Base-by-base conservation (phyloP, 805 yeast genomes). In the Teunomyces barrocoloradensis region DNA sequence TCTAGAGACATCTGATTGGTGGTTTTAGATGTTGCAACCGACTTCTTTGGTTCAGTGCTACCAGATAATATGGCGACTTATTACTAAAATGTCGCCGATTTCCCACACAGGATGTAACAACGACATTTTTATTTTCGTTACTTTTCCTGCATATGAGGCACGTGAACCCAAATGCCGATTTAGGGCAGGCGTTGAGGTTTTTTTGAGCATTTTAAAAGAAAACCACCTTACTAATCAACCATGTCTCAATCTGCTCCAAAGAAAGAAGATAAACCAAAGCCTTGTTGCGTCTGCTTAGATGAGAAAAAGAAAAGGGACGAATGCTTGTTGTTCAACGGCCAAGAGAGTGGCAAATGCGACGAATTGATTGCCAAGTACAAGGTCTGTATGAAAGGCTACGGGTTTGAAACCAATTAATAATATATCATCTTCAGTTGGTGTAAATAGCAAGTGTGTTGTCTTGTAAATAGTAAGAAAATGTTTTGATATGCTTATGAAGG, bases 231-330 rank as follows among this genome's bases (percentile, higher is more conserved):
- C 39, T 23, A 32, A 18, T 33, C 17, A 34, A 12, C 9, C 12
- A 44, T 44, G 46, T 18, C 43, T 20, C 28, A 20, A 29, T 42
- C 12, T 42, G 46, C 21, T 40, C 37, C 33, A 15, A 50, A 47
- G 11, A 49, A 63, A 46, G 58, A 59, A 44, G 32, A 68, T 33
- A 85, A 89, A 63, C 96, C 96, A 54, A 92, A 91, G 71, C 97
- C 99, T 49, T 92, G 99, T 69, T 92, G 98, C 63, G 98, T 92
- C 18, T 94, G 98, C 68, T 79, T 84, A 56, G 87, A 86, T 29
- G 89, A 89, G 61, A 89, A 89, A 69, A 78, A 85, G 51, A 65
- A 71, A 20, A 80, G 98, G 61, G 99, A 92, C 60, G 91, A 90
- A 60, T 94, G 98, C 64, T 71, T 92, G 47, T 76, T 92, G 53